Percentiles rank a stretch among this genome's conserved stretches.
Conservation (phyloP, 2,329 filamentous ascomycete species). For the Aspergillaceae sp. region DNA sequence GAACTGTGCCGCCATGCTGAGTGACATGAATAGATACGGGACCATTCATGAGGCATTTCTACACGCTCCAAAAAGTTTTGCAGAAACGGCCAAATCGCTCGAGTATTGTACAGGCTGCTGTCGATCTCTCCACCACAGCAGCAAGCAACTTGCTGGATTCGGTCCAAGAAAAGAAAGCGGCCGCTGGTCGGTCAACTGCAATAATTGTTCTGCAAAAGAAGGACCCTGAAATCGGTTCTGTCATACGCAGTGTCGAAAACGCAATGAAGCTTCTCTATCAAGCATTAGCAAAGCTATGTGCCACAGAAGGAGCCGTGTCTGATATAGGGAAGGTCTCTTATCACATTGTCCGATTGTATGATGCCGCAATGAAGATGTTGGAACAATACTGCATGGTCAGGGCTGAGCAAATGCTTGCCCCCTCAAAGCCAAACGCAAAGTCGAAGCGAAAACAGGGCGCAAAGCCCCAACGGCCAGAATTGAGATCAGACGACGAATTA, state of each 20-base stretch:
- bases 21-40: conserved; percentile 13
- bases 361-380: conserved; percentile 19
- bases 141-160: conserved; percentile 14
- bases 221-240: conserved; percentile 9
- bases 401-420: conserved; percentile 2
- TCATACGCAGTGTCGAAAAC: conserved; percentile 16
- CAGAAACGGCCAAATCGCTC: conserved; percentile 19
- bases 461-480: conserved; percentile 4
- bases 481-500: conserved; percentile 8
- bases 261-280: conserved; percentile 20
- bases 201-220: conserved; percentile 1
- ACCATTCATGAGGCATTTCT: conserved; percentile 27
- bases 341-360: conserved; percentile 27
- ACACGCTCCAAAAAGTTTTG: conserved; percentile 24
- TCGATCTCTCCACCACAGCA: conserved; percentile 22
- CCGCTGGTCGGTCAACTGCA: conserved; percentile 3
- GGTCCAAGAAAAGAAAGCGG: conserved; percentile 4
- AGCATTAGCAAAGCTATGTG: conserved; percentile 19
- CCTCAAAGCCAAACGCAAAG: conserved; percentile 3
- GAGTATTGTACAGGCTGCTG: conserved; percentile 14
- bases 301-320: conserved; percentile 4
- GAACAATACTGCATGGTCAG: conserved; percentile 16
- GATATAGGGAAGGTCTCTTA: conserved; percentile 22
- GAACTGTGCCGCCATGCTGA: conserved; percentile 2
- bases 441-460: conserved; percentile 9